Base-by-base conservation (phyloP, 768 basidiomycete genomes). In the Ramaria sp. region DNA sequence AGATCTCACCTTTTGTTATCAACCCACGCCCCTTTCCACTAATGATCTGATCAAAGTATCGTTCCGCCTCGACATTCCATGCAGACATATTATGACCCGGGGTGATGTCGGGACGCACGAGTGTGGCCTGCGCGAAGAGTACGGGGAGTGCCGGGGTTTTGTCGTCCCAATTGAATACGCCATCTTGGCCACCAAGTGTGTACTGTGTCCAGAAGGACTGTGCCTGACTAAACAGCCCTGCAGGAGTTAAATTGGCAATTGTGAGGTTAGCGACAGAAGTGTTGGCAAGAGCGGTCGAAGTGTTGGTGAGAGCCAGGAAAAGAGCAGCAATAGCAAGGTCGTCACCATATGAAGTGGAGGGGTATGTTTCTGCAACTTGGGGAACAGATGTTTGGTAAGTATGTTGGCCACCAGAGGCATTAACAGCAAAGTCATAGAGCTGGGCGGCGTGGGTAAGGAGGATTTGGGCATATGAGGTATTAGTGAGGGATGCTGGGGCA, bases 101-200 rank as follows among this genome's bases (percentile, higher is more conserved):
- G 4, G 71, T 71, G 13, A 87, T 68, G 34, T 66, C 64, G 2
- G 80, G 75, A 54, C 80, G 75, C 1, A 80, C 76, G 51, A 81
- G 73, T 1, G 82, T 79, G 27, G 90, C 73, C 63, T 95, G 89
- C 0, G 85, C 77, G 59, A 85, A 88, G 7, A 95, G 70, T 19
- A 94, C 78, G 42, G 81, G 78, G 0, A 91, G 64, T 2, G 84
- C 93, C 1, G 90, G 86, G 1, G 78, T 80, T 67, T 89, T 87
- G 3, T 81, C 79, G 65, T 93, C 93, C 93, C 93, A 97, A 66
- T 93, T 93, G 70, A 92, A 88, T 5, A 86, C 82, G 1, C 73
- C 69, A 46, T 82, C 70, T 34, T 76, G 71, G 1, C 73, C 73
- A 2, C 69, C 67, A 0, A 94, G 73, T 22, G 74, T 67, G 64